Conservation (phyloP, 1,284 basidiomycete species). For the Vanrija sp. region DNA sequence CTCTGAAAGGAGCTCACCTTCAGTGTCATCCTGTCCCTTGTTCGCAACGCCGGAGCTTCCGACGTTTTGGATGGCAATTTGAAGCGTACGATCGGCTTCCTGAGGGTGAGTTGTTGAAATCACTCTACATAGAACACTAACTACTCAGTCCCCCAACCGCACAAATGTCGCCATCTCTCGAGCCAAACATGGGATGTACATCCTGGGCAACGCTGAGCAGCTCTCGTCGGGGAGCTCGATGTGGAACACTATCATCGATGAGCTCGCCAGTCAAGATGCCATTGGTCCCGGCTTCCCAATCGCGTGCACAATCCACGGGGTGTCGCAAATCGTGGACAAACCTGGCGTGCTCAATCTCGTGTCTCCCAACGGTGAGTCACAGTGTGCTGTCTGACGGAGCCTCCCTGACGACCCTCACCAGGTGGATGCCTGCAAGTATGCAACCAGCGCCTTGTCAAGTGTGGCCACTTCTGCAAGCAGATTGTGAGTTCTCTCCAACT, state of each 20-base stretch:
- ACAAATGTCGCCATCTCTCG: conserved; percentile 65
- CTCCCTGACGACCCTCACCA: conserved; percentile 35
- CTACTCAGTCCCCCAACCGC: conserved; percentile 34
- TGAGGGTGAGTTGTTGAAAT: conserved; percentile 54
- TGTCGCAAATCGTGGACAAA: conserved; percentile 49
- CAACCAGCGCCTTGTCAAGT: conserved; percentile 54
- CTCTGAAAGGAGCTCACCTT: too few species aligned
- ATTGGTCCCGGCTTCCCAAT: conserved; percentile 59
- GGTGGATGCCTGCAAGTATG: not conserved
- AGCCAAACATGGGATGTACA: conserved; percentile 65
- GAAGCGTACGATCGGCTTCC: conserved; percentile 61
- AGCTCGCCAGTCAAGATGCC: conserved; percentile 53
- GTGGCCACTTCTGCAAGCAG: conserved; percentile 65
- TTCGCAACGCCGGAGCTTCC: conserved; percentile 50
- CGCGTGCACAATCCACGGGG: conserved; percentile 58
- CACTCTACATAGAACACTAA: not conserved
- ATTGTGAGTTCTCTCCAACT: conserved; percentile 26
- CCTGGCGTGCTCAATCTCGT: conserved; percentile 57
- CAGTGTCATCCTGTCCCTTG: conserved; percentile 63
- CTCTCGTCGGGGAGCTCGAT: conserved; percentile 42
- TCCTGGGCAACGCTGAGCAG: conserved; percentile 60
- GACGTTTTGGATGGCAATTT: not conserved
- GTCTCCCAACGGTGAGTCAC: conserved; percentile 66
- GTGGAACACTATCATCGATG: conserved; percentile 60
- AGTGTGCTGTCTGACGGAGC: conserved; percentile 61